Percentiles rank a stretch among this genome's conserved stretches.
Evolutionary conservation across 179 eudicot species (phyloP).

Genomic region (Silene vulgaris): DNA sequence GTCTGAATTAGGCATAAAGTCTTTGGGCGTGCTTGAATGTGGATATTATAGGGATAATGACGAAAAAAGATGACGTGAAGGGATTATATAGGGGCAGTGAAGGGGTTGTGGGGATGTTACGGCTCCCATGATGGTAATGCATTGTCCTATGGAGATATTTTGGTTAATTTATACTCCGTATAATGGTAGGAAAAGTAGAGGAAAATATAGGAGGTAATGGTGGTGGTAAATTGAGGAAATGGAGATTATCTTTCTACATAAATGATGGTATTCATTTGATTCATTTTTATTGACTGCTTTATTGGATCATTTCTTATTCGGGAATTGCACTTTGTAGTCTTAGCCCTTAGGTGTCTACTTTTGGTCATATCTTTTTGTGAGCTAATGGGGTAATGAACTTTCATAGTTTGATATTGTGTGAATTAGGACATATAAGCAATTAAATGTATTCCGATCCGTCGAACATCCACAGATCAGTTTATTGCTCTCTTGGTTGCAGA

Average conservation of each 20-base stretch:
- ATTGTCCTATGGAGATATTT: no score
- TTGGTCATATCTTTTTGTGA: background rate
- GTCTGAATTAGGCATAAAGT: background rate
- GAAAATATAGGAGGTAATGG: no score
- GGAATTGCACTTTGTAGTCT: slow-evolving; percentile 3
- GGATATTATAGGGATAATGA: background rate
- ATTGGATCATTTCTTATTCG: background rate
- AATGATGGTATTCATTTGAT: background rate
- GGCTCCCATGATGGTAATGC: background rate
- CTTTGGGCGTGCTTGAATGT: background rate
- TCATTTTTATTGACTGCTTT: background rate
- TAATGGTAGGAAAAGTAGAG: no score
- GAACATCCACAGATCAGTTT: background rate
- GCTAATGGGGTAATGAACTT: background rate
- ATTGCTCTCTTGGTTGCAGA: slow-evolving; percentile 38
- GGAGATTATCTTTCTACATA: no score
- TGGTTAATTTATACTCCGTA: no score
- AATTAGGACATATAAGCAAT: background rate
- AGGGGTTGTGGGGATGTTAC: background rate
- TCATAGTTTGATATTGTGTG: background rate
- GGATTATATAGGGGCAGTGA: background rate
- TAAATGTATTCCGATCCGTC: background rate
- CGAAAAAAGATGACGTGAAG: background rate
- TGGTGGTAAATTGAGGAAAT: no score
- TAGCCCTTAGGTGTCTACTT: slow-evolving; percentile 1